Evolutionary conservation across 176 grass and related monocot genomes (phyloP).

Genomic region (Leersia perrieri): DNA sequence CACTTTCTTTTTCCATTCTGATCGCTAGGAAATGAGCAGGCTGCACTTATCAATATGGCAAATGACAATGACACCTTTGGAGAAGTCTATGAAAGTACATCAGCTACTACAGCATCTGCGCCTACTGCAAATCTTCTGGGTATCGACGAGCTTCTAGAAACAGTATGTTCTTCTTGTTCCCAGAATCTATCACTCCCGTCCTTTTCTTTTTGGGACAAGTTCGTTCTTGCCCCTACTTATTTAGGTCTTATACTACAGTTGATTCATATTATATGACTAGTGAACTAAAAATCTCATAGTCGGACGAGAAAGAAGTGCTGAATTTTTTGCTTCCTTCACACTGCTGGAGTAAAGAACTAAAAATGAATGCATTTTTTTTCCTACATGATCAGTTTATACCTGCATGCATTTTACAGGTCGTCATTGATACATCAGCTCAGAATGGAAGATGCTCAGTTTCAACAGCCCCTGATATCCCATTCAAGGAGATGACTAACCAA

Average conservation of each 20-base stretch:
- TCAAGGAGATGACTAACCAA: slow-evolving; percentile 62
- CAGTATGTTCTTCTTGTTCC: slow-evolving; percentile 43
- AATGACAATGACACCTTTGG: slow-evolving; percentile 51
- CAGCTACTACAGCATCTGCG: slow-evolving; percentile 29
- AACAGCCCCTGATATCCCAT: slow-evolving; percentile 42
- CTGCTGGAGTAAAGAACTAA: background rate
- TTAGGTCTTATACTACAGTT: no score
- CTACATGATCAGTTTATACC: background rate
- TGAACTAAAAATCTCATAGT: background rate
- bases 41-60: slow-evolving; percentile 29
- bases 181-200: background rate
- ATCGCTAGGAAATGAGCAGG: slow-evolving; percentile 30
- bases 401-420: slow-evolving; percentile 32
- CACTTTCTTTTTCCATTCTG: background rate
- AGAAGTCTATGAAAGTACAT: slow-evolving; percentile 58
- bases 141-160: slow-evolving; percentile 77
- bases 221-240: no score
- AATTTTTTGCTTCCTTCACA: background rate
- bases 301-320: background rate
- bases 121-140: slow-evolving; percentile 57
- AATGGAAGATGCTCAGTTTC: slow-evolving; percentile 34
- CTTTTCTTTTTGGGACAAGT: no score
- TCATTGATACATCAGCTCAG: slow-evolving; percentile 26
- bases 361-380: background rate
- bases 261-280: no score